Evolutionary conservation across 345 rosid species (phyloP).

Genomic region (Geranium rotundifolium): DNA sequence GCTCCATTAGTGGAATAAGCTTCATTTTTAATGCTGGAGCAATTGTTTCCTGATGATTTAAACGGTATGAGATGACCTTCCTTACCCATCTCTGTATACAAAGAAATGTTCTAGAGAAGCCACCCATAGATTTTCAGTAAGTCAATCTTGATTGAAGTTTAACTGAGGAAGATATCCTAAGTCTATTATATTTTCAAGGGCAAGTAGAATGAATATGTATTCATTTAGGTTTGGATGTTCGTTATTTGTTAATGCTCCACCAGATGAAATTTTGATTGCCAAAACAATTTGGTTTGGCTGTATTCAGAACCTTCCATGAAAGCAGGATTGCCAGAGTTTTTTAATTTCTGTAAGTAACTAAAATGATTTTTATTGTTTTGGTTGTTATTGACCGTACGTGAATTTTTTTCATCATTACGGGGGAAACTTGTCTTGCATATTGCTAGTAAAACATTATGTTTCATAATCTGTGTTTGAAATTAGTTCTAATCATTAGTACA

Average conservation of each 20-base stretch:
- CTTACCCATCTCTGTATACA: neutral
- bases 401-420: too few species aligned
- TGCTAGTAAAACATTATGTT: too few species aligned
- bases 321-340: neutral
- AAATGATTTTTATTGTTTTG: too few species aligned
- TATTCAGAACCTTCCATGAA: neutral
- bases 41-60: neutral
- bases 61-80: neutral
- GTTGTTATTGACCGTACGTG: too few species aligned
- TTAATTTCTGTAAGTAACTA: too few species aligned
- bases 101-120: neutral
- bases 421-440: too few species aligned
- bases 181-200: neutral
- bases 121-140: neutral
- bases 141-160: neutral
- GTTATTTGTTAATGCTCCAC: neutral
- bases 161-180: neutral
- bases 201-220: neutral
- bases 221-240: neutral
- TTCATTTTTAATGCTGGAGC: neutral
- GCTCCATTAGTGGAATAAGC: neutral
- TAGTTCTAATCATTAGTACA: neutral
- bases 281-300: neutral
- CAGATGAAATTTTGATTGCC: neutral
- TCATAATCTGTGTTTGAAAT: neutral